phyloP scores from a whole-genome alignment of 2,329 filamentous ascomycete species.

The Calonectria honghensis region DNA sequence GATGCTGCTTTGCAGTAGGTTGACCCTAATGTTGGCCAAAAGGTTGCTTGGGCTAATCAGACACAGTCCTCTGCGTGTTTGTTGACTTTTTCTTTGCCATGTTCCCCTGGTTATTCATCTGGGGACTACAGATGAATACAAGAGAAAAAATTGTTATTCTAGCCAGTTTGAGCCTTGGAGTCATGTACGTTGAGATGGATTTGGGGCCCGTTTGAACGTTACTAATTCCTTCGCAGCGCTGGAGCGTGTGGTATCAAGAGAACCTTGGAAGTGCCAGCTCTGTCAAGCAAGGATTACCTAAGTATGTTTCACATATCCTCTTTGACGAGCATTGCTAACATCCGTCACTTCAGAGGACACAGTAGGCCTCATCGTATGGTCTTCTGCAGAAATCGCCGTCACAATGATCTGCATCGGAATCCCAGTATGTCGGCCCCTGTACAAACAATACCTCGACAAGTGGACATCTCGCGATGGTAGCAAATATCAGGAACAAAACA shows the following conservation, averaged over 20 bases:
- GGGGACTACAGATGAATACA: constrained; percentile 66
- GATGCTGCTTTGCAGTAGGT: constrained; percentile 50
- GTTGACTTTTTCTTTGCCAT: constrained; percentile 63
- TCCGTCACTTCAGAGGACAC: constrained; percentile 55
- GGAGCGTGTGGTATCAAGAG: constrained; percentile 56
- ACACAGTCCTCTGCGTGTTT: constrained; percentile 52
- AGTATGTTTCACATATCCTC: constrained; percentile 30
- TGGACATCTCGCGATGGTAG: constrained; percentile 51
- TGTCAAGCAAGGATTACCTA: constrained; percentile 51
- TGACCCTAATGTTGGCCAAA: rapidly evolving
- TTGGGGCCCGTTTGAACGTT: not conserved
- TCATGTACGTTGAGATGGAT: constrained; percentile 58
- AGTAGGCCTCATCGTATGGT: constrained; percentile 62
- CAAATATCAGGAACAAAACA: constrained; percentile 45
- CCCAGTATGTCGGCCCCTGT: constrained; percentile 62
- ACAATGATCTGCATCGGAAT: constrained; percentile 64
- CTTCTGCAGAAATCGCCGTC: constrained; percentile 62
- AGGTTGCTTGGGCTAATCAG: not conserved
- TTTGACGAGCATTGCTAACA: constrained; percentile 25
- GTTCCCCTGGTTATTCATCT: constrained; percentile 67
- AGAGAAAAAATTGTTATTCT: constrained; percentile 67
- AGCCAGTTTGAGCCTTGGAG: constrained; percentile 64
- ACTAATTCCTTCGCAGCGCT: constrained; percentile 44
- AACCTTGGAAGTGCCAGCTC: constrained; percentile 54
- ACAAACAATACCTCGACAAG: constrained; percentile 51